Conservation (phyloP, 2,329 filamentous ascomycete species). For the Aspergillus chevalieri region DNA sequence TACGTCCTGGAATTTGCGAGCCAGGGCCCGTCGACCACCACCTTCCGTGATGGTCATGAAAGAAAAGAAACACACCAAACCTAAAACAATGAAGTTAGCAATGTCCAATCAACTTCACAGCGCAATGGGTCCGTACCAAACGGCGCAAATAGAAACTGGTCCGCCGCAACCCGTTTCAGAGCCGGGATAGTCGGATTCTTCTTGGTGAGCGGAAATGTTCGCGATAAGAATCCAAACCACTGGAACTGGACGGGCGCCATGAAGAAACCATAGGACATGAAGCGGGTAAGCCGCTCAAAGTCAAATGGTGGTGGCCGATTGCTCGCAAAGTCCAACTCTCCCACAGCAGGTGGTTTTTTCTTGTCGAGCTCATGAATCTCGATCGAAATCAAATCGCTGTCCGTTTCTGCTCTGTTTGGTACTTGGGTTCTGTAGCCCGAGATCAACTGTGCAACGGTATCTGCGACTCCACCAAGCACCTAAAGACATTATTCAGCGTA, state of each 20-base stretch:
- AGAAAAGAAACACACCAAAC: conserved; percentile 83
- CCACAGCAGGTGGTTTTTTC: conserved; percentile 62
- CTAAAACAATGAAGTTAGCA: conserved; percentile 28
- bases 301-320: conserved; percentile 76
- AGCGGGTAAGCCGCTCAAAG: conserved; percentile 86
- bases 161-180: conserved; percentile 82
- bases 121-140: conserved; percentile 50
- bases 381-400: conserved; percentile 69
- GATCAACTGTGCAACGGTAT: conserved; percentile 90
- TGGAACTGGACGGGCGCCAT: conserved; percentile 95
- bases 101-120: conserved; percentile 15
- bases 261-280: conserved; percentile 95
- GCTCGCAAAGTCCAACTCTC: conserved; percentile 60
- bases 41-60: conserved; percentile 96
- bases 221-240: conserved; percentile 85
- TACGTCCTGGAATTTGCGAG: conserved; percentile 83
- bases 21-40: conserved; percentile 71
- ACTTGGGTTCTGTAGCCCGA: conserved; percentile 64
- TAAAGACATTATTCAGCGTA: conserved; percentile 21
- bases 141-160: conserved; percentile 90
- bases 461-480: conserved; percentile 87
- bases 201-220: conserved; percentile 78
- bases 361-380: conserved; percentile 83
- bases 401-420: conserved; percentile 49
- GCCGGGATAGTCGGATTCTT: conserved; percentile 66